These are phyloP conservation scores for Rhodotorula paludigena DNA, from an alignment of 768 basidiomycete species.

Conservation along the genomic window DNA sequence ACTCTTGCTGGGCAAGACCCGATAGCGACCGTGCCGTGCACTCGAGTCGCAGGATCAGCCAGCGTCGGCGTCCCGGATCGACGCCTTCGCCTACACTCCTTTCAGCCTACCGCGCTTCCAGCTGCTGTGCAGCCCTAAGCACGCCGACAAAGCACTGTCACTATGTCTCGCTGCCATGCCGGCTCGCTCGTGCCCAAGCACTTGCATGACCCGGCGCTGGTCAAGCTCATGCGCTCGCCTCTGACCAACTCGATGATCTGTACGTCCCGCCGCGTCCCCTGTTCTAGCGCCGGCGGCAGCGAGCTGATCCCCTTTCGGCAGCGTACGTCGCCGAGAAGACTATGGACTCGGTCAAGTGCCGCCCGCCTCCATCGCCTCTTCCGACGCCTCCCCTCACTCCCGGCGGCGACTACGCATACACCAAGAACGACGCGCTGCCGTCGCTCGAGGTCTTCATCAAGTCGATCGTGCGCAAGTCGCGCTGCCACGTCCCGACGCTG, in stretches of 20 bases:
- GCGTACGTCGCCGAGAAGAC: conserved; percentile 70
- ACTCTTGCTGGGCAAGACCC: too few species aligned
- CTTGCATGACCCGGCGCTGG: conserved; percentile 70
- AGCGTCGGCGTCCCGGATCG: too few species aligned
- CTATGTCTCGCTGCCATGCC: conserved; percentile 49
- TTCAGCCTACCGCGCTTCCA: neutral
- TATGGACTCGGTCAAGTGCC: conserved; percentile 60
- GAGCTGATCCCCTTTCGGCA: conserved; percentile 8
- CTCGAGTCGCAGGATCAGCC: too few species aligned
- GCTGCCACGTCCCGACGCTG: conserved; percentile 82
- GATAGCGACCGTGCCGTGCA: too few species aligned
- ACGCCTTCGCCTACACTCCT: neutral
- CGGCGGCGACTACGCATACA: conserved; percentile 38
- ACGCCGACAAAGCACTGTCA: neutral
- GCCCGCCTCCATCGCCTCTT: conserved; percentile 47
- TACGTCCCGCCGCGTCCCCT: conserved; percentile 36
- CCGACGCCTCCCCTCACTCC: conserved; percentile 58
- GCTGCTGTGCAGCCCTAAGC: neutral
- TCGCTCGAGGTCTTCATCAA: conserved; percentile 75
- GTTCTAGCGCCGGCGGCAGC: neutral
- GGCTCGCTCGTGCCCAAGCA: conserved; percentile 71
- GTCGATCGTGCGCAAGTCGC: conserved; percentile 64
- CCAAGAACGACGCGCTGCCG: conserved; percentile 49
- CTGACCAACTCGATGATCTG: conserved; percentile 77
- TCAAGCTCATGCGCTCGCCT: conserved; percentile 67